Evolutionary conservation across 78 protist species (phyloP).

Genomic region (Mantamonas sphyraenae): DNA sequence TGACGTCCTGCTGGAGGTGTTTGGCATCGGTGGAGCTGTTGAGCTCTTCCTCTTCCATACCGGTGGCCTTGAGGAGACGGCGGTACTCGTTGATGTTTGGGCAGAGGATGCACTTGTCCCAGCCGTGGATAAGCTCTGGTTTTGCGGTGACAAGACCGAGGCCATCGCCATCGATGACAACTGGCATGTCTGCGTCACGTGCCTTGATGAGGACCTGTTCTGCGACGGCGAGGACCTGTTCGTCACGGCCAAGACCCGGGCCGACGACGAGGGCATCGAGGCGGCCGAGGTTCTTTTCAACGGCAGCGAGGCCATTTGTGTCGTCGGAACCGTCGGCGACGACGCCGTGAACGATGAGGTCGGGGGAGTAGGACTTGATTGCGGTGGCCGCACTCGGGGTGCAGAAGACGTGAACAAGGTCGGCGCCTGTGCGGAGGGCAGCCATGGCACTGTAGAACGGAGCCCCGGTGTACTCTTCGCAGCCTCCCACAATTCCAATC

Average conservation of each 20-base stretch:
- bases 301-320: too few relatives aligned
- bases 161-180: slow-evolving; percentile 52
- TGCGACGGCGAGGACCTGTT: not conserved
- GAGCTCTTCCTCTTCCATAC: too few relatives aligned
- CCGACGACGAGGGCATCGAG: too few relatives aligned
- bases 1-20: too few relatives aligned
- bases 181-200: not conserved
- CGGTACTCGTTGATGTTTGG: slow-evolving; percentile 58
- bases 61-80: too few relatives aligned
- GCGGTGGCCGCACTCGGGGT: slow-evolving; percentile 15
- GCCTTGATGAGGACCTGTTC: not conserved
- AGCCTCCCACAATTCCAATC: slow-evolving; percentile 48
- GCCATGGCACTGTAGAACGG: slow-evolving; percentile 46
- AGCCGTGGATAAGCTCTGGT: slow-evolving; percentile 27
- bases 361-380: slow-evolving; percentile 53
- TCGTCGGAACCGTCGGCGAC: not conserved
- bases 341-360: slow-evolving; percentile 35
- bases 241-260: not conserved
- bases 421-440: slow-evolving; percentile 32
- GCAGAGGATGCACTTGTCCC: slow-evolving; percentile 46
- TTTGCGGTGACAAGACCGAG: slow-evolving; percentile 28
- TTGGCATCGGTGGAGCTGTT: too few relatives aligned
- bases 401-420: slow-evolving; percentile 33
- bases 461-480: slow-evolving; percentile 52
- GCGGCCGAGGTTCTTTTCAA: too few relatives aligned